These are phyloP conservation scores for Pisolithus sp. DNA, from an alignment of 768 basidiomycete species.

Conservation along the genomic window DNA sequence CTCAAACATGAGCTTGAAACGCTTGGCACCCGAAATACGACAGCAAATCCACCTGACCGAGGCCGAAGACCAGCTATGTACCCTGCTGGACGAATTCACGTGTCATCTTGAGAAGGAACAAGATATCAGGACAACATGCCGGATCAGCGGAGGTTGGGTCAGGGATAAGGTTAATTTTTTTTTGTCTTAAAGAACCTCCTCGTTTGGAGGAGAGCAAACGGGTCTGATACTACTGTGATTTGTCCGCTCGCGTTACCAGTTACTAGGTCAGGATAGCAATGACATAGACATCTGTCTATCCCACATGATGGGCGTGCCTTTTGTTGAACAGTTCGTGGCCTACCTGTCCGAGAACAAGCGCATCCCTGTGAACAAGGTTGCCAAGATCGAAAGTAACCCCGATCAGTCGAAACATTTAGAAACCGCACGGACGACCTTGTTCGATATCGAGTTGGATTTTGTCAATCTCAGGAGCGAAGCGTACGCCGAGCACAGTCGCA, in stretches of 20 bases:
- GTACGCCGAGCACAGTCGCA: constrained; percentile 81
- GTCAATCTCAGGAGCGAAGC: constrained; percentile 92
- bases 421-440: constrained; percentile 79
- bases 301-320: constrained; percentile 84
- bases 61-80: constrained; percentile 63
- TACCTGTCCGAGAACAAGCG: constrained; percentile 36
- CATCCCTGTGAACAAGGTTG: constrained; percentile 44
- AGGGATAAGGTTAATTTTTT: constrained; percentile 77
- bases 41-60: constrained; percentile 53
- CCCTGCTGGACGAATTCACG: constrained; percentile 76
- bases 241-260: constrained; percentile 35
- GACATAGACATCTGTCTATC: constrained; percentile 93
- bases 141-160: constrained; percentile 98
- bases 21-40: constrained; percentile 26
- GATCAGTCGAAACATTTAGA: constrained; percentile 98
- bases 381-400: constrained; percentile 88
- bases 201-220: background rate
- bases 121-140: constrained; percentile 57
- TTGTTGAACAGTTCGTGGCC: constrained; percentile 71
- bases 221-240: constrained; percentile 8
- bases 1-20: constrained; percentile 4
- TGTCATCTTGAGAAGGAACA: constrained; percentile 45
- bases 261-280: constrained; percentile 74
- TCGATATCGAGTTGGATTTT: constrained; percentile 83
- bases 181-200: constrained; percentile 1